Evolutionary conservation across 768 basidiomycete species (phyloP), one percentile per base, ranked within the genome.

Genomic region (Phylloporus scabripes): DNA sequence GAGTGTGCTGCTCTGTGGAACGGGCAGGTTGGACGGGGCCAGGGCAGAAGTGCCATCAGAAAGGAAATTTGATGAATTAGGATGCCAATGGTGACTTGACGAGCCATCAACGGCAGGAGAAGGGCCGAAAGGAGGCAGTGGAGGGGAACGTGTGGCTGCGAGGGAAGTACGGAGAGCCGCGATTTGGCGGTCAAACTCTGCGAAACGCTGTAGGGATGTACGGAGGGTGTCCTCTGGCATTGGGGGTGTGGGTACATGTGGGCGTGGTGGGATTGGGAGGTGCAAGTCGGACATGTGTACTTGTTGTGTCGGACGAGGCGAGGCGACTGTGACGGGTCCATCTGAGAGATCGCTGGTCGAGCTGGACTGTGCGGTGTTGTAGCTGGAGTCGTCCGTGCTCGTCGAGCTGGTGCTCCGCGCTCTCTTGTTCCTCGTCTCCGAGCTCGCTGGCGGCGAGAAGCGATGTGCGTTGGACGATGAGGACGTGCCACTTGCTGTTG

Each of bases 361-460:
- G 66, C 58, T 69, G 44, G 69, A 65, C 40, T 61, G 64, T 23
- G 68, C 63, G 43, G 72, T 66, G 51, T 50, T 58, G 53, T 62
- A 64, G 14, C 68, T 50, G 28, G 70, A 60, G 50, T 47, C 52
- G 36, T 67, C 67, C 47, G 70, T 70, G n/a, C 64, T 66, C 39
- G 73, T 72, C 29, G 72, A 76, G 51, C 74, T 76, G 29, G 74
- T 75, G 51, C 80, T 81, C 40, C 81, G 67, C 4, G 81, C 77
- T 28, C 81, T 67, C 64, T 82, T 82, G 52, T 75, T 80, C 50
- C 79, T 75, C 47, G 78, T 71, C 55, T 76, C 75, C 41, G 72
- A 70, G 56, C 69, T 68, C 45, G 43, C 20, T 5, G 48, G 32
- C 3, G 61, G 14, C 12, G 59, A 23, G 18, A 55, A 51, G 33